These are phyloP conservation scores for Calonectria pseudoreteaudii DNA, from an alignment of 2,329 filamentous ascomycete species.

Conservation along the genomic window DNA sequence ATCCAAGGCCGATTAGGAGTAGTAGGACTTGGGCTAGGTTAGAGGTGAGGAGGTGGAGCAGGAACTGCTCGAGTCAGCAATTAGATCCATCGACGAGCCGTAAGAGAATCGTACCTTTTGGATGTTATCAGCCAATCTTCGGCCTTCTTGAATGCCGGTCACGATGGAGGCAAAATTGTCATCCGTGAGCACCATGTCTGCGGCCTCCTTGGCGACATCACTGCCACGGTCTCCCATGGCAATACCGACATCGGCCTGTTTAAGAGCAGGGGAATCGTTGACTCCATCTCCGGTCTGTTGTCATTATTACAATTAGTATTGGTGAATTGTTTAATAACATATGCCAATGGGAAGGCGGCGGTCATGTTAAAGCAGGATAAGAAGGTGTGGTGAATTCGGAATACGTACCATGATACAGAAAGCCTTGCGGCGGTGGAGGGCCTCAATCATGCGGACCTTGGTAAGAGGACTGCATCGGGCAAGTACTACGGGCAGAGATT, in stretches of 20 bases:
- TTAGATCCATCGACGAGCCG: not conserved
- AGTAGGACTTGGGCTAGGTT: conserved; percentile 79
- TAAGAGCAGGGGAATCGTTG: conserved; percentile 80
- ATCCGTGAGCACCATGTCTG: conserved; percentile 88
- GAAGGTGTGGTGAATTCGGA: not conserved
- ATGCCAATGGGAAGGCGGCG: no score
- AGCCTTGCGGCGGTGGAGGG: conserved; percentile 74
- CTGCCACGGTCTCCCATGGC: conserved; percentile 79
- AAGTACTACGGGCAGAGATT: conserved; percentile 73
- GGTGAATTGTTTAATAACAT: not conserved
- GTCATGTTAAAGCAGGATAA: no score
- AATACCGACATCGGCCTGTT: conserved; percentile 80
- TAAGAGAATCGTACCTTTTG: conserved; percentile 67
- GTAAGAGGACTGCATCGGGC: conserved; percentile 77
- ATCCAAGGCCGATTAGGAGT: conserved; percentile 75
- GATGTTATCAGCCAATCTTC: conserved; percentile 78
- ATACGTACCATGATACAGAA: conserved; percentile 72
- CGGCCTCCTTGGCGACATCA: conserved; percentile 83
- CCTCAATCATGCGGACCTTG: conserved; percentile 81
- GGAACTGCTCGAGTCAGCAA: conserved; percentile 56
- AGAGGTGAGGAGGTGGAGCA: conserved; percentile 75
- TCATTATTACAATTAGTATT: not conserved
- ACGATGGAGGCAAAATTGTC: conserved; percentile 89
- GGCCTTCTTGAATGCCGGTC: conserved; percentile 77
- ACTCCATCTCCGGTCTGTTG: conserved; percentile 75